A percentile compares a stretch with the other conserved stretches of the same genome.
These are phyloP conservation scores for Marasmius tenuissimus DNA, from an alignment of 1,284 basidiomycete species.

Conservation along the genomic window DNA sequence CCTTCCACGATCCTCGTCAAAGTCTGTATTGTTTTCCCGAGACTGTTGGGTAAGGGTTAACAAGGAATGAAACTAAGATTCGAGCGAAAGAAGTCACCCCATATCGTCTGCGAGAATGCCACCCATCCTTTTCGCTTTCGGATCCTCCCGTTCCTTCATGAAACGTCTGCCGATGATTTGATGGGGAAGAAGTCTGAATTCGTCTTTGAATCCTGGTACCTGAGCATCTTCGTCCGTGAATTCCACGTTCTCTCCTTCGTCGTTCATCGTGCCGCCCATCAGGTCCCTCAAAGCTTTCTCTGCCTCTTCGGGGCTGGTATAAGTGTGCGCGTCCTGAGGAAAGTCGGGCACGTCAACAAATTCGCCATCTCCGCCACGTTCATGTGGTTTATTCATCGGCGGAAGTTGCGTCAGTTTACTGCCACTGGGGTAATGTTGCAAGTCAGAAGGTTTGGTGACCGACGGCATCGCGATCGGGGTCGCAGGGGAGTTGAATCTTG, in stretches of 20 bases:
- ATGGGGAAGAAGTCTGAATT: constrained; percentile 78
- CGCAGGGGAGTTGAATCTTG: background rate
- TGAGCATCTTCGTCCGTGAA: constrained; percentile 63
- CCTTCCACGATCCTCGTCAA: constrained; percentile 82
- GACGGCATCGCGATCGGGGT: background rate
- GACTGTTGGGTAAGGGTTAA: constrained; percentile 34
- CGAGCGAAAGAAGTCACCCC: constrained; percentile 50
- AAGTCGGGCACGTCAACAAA: constrained; percentile 28
- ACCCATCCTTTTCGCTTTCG: constrained; percentile 69
- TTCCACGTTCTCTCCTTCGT: constrained; percentile 50
- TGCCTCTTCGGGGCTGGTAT: constrained; percentile 44
- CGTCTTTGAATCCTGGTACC: constrained; percentile 73
- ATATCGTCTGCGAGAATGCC: constrained; percentile 95
- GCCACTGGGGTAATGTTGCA: too few species aligned
- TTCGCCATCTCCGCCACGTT: constrained; percentile 5
- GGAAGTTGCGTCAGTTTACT: background rate
- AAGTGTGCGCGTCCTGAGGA: constrained; percentile 24
- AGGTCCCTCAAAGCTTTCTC: constrained; percentile 67
- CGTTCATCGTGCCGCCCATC: constrained; percentile 52
- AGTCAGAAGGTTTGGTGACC: background rate
- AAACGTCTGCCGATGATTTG: constrained; percentile 84
- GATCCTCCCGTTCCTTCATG: constrained; percentile 83
- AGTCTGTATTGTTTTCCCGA: constrained; percentile 94
- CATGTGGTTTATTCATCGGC: background rate
- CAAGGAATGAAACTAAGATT: background rate